Evolutionary conservation across 2,329 filamentous ascomycete species (phyloP).

Genomic region (Penicillium sp.): DNA sequence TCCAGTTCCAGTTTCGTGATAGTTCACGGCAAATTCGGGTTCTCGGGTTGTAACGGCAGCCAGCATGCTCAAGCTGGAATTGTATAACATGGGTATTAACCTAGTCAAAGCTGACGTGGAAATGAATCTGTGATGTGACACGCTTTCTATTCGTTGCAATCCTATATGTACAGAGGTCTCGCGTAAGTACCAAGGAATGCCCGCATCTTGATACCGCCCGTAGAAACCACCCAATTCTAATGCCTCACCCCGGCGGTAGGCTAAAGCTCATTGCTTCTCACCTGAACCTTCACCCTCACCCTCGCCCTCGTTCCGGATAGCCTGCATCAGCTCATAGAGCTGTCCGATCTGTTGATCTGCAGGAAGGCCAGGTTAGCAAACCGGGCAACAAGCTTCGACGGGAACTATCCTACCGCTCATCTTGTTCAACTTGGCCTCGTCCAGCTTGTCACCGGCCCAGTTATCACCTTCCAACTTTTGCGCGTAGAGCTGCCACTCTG

Average conservation of each 20-base stretch:
- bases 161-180: constrained; percentile 15
- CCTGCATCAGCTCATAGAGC: constrained; percentile 88
- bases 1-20: neutral
- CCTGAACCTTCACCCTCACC: constrained; percentile 37
- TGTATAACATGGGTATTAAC: neutral
- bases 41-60: neutral
- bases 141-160: neutral
- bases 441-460: constrained; percentile 83
- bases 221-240: neutral
- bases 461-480: constrained; percentile 84
- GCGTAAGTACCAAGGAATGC: constrained; percentile 15
- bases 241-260: neutral
- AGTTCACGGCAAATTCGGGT: neutral
- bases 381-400: neutral
- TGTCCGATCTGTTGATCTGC: constrained; percentile 90
- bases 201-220: constrained; percentile 13
- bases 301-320: constrained; percentile 57
- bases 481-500: constrained; percentile 94
- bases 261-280: constrained; percentile 13
- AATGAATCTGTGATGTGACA: neutral
- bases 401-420: constrained; percentile 72
- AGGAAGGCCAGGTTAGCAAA: constrained; percentile 6
- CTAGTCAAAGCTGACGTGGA: too few relatives aligned
- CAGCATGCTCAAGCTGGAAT: neutral
- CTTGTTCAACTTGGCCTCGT: constrained; percentile 79